Evolutionary conservation across 352 stramenopile genomes (phyloP), one percentile per base, ranked within the genome.

Genomic region (Phytophthora palmivora): DNA sequence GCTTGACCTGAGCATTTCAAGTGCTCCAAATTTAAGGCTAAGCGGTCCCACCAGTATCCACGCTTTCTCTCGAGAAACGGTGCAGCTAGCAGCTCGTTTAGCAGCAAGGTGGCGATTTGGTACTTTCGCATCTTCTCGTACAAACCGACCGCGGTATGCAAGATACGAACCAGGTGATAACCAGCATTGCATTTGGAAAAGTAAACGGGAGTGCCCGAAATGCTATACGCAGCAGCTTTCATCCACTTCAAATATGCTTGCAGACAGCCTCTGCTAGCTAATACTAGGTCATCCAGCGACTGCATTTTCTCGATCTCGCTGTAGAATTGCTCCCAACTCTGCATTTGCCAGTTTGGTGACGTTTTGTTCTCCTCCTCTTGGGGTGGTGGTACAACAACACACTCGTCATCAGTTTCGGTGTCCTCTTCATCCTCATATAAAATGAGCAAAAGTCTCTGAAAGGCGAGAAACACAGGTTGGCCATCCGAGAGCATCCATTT

Each of bases 101-200:
- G 68, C 18, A 95, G 33, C 10, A 87, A 58, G 1, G 79, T 74
- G 6, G 87, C 83, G 5, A 89, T 72, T 41, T 90, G 68, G 56
- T 95, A 92, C 63, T 84, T 85, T 0, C 83, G 75, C 42, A 82
- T 79, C 66, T 92, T 93, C 36, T 95, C 87, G 41, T 92, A 95
- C 12, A 94, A 21, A 0, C 41, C 48, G 21, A 84, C 81, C 0
- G 82, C 83, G 8, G 59, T 74, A 39, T 92, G 64, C 8, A 95
- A 59, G 9, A 81, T 67, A n/a, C 82, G 74, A 32, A 83, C 74
- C 3, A 94, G 55, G 43, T 88, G 79, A 41, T 95, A 91, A 1
- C 79, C 81, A 3, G 84, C 84, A 41, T 92, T 84, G 53, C 73
- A 93, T 36, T 81, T 88, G 22, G 66, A 63, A 19, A 87, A 91